A percentile compares a stretch with the other conserved stretches of the same genome.
These are phyloP conservation scores for Schrenkiella parvula DNA, from an alignment of 345 rosid species.

Conservation along the genomic window DNA sequence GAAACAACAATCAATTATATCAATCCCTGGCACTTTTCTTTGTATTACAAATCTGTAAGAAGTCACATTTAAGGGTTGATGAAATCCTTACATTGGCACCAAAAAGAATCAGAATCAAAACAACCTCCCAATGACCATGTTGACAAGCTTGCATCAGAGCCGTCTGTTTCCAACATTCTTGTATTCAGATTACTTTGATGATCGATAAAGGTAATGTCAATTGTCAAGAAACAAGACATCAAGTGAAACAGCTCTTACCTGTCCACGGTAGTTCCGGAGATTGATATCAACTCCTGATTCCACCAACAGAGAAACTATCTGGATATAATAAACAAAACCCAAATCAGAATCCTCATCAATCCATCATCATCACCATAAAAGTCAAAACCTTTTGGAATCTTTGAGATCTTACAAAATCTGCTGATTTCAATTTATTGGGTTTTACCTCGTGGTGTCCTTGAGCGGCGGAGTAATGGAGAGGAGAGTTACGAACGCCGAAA, in stretches of 20 bases:
- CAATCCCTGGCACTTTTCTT: not conserved
- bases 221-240: not conserved
- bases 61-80: not conserved
- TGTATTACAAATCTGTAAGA: not conserved
- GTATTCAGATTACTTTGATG: not conserved
- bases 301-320: slow-evolving; percentile 91
- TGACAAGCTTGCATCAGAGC: slow-evolving; percentile 99
- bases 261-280: slow-evolving; percentile 96
- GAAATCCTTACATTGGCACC: slow-evolving; percentile 73
- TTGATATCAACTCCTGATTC: slow-evolving; percentile 98
- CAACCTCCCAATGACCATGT: slow-evolving; percentile 98
- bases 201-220: not conserved
- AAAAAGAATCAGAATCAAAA: slow-evolving; percentile 77
- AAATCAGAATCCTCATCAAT: slow-evolving; percentile 8
- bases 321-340: slow-evolving; percentile 12
- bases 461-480: slow-evolving; percentile 97
- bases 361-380: slow-evolving; percentile 6
- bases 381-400: not conserved
- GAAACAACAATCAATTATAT: slow-evolving; percentile 8
- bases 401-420: not conserved
- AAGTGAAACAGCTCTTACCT: slow-evolving; percentile 44
- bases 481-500: slow-evolving; percentile 92
- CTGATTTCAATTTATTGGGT: not conserved
- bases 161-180: slow-evolving; percentile 48
- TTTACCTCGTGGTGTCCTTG: slow-evolving; percentile 99